Evolutionary conservation across 2,329 filamentous ascomycete species (phyloP).

Genomic region (Ophiostoma triangulosporum): DNA sequence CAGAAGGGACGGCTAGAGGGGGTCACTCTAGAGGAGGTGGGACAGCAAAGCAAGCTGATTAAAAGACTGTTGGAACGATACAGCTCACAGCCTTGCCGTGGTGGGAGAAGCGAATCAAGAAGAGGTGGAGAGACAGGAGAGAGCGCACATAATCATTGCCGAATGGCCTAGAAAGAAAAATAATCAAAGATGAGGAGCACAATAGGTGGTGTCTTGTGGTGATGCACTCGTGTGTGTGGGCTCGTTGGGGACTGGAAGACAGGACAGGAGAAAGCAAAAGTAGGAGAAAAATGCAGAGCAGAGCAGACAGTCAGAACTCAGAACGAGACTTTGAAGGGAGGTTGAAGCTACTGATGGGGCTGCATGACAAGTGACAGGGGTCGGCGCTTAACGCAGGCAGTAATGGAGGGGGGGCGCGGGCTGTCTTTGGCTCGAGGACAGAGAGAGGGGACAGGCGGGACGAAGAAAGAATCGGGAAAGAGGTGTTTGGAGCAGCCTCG

Average conservation of each 20-base stretch:
- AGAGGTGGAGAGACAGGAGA: background rate
- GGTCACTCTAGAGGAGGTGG: no score
- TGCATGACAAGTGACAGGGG: conserved; percentile 37
- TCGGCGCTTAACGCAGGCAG: conserved; percentile 41
- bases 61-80: no score
- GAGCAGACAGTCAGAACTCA: conserved; percentile 20
- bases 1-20: no score
- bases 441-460: background rate
- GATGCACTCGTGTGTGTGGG: no score
- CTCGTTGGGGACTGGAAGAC: no score
- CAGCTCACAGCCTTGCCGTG: no score
- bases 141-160: no score
- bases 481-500: no score
- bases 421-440: background rate
- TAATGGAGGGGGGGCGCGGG: conserved; percentile 2
- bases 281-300: background rate
- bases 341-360: conserved; percentile 23
- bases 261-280: background rate
- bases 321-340: conserved; percentile 15
- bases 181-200: background rate
- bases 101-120: background rate
- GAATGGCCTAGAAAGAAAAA: no score
- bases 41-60: no score
- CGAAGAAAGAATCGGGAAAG: background rate
- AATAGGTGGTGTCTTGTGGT: no score